Percentiles rank a stretch among this genome's conserved stretches.
Evolutionary conservation across 306 rosid species (phyloP).

Genomic region (Vachellia pachyceras): DNA sequence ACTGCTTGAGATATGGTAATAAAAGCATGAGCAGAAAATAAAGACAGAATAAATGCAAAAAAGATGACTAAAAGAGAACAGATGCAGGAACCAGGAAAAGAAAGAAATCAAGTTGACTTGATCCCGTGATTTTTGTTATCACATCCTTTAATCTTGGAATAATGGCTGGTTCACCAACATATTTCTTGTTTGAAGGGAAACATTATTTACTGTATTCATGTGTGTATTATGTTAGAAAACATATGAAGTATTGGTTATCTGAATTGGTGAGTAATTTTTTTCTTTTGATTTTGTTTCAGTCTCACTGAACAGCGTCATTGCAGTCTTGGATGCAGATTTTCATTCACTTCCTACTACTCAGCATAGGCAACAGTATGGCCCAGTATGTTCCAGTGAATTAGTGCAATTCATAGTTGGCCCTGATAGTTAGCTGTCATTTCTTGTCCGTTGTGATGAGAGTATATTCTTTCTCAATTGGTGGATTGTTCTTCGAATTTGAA

Average conservation of each 20-base stretch:
- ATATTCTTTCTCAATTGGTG: conserved; percentile 20
- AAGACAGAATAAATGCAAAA: background rate
- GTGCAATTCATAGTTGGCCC: conserved; percentile 29
- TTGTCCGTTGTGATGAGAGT: conserved; percentile 31
- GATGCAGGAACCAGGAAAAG: background rate
- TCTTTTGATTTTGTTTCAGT: conserved; percentile 67
- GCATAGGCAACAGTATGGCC: conserved; percentile 97
- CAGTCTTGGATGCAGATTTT: conserved; percentile 98
- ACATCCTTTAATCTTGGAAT: background rate
- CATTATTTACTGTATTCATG: conserved; percentile 17
- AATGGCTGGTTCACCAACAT: background rate
- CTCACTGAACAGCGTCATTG: conserved; percentile 89
- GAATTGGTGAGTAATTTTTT: conserved; percentile 34
- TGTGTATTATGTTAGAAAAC: conserved; percentile 12
- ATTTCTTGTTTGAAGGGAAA: conserved; percentile 17
- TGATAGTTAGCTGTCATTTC: conserved; percentile 5
- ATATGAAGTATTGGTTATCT: conserved; percentile 10
- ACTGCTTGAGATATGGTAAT: background rate
- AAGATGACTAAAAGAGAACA: background rate
- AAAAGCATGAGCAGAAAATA: background rate
- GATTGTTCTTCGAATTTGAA: conserved; percentile 1
- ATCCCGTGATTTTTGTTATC: background rate
- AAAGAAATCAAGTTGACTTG: background rate
- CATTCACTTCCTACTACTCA: conserved; percentile 95
- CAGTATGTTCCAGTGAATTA: conserved; percentile 70